Conservation (phyloP, 2,329 filamentous ascomycete species). For the Fusarium sororula region DNA sequence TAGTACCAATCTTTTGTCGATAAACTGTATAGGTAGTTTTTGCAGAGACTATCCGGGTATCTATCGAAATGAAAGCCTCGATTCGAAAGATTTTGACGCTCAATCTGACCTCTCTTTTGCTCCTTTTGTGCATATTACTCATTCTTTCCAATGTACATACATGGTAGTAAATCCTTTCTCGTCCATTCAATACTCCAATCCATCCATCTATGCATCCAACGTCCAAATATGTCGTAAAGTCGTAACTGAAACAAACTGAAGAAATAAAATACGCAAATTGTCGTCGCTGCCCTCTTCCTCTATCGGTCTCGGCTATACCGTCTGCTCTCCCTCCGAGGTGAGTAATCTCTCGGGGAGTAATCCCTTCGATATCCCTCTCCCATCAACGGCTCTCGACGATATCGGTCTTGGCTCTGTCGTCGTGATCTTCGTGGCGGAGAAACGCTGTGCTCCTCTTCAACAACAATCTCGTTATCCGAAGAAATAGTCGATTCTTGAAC, state of each 20-base stretch:
- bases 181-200: neutral
- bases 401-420: constrained; percentile 37
- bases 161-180: neutral
- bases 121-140: neutral
- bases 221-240: constrained; percentile 26
- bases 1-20: constrained; percentile 12
- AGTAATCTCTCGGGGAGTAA: constrained; percentile 36
- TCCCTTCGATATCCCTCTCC: constrained; percentile 33
- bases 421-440: constrained; percentile 37
- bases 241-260: constrained; percentile 9
- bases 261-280: constrained; percentile 7
- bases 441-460: constrained; percentile 48
- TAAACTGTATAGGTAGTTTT: neutral
- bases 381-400: constrained; percentile 38
- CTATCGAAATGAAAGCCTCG: constrained; percentile 18
- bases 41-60: constrained; percentile 23
- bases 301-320: constrained; percentile 32
- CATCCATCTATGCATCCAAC: constrained; percentile 7
- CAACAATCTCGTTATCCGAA: constrained; percentile 51
- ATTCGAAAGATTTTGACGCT: constrained; percentile 2
- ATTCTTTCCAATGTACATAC: neutral
- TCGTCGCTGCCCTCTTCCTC: neutral
- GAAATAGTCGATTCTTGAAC: constrained; percentile 38
- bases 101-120: neutral
- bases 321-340: constrained; percentile 35